These are phyloP conservation scores for Musa balbisiana DNA, from an alignment of 202 grass and related monocot species.

Conservation along the genomic window DNA sequence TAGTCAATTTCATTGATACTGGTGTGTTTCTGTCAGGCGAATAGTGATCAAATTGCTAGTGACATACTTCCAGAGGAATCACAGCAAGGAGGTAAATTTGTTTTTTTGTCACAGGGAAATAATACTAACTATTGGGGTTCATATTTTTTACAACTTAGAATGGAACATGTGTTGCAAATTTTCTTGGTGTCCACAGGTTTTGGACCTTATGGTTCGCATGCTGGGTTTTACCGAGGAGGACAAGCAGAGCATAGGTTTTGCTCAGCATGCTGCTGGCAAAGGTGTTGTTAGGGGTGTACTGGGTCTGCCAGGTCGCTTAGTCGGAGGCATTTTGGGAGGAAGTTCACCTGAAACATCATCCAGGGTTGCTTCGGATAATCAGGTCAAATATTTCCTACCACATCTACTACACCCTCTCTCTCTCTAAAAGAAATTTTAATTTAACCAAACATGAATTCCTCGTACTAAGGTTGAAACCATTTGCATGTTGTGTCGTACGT, in stretches of 20 bases:
- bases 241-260: constrained; percentile 80
- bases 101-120: not conserved
- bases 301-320: constrained; percentile 70
- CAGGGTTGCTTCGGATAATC: constrained; percentile 39
- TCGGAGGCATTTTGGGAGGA: constrained; percentile 77
- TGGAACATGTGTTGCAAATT: too few species aligned
- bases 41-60: constrained; percentile 94
- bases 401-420: not conserved
- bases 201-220: constrained; percentile 95
- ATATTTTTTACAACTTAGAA: not conserved
- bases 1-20: constrained; percentile 19
- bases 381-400: constrained; percentile 38
- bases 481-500: too few species aligned
- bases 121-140: not conserved
- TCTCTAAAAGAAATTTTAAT: too few species aligned
- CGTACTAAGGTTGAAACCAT: too few species aligned
- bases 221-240: constrained; percentile 96
- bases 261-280: constrained; percentile 65
- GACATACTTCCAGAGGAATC: constrained; percentile 89
- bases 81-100: constrained; percentile 86
- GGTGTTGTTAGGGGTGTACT: constrained; percentile 88
- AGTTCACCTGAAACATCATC: constrained; percentile 40
- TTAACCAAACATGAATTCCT: too few species aligned
- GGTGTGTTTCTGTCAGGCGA: constrained; percentile 48
- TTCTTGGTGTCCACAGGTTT: constrained; percentile 33